Evolutionary conservation across 2,329 filamentous ascomycete genomes (phyloP).

Genomic region (Sporothrix mexicana): DNA sequence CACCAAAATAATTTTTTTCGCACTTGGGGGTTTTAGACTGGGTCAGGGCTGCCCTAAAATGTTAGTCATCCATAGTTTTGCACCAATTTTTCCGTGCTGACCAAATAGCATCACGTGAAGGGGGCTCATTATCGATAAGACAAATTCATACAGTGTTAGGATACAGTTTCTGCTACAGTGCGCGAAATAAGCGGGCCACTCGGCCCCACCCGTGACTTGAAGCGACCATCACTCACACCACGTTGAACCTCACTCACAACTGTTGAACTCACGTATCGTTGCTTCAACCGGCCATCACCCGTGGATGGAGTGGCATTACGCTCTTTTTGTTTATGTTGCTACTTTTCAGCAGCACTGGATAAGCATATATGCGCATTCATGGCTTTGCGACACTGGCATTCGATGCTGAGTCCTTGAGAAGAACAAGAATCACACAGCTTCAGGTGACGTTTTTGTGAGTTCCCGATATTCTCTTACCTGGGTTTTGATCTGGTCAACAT

Average conservation of each 20-base stretch:
- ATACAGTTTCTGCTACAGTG: background rate
- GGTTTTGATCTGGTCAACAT: background rate
- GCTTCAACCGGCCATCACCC: background rate
- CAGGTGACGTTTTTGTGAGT: background rate
- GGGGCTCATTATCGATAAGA: background rate
- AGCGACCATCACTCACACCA: constrained; percentile 11
- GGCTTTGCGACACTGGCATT: too few relatives aligned
- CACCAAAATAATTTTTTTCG: constrained; percentile 38
- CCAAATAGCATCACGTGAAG: background rate
- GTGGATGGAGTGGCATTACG: background rate
- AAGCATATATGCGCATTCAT: too few relatives aligned
- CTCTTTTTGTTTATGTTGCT: background rate
- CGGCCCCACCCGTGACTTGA: background rate
- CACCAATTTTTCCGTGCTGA: constrained; percentile 20
- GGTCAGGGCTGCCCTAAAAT: constrained; percentile 36
- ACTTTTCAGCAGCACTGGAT: too few relatives aligned
- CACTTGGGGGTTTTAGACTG: constrained; percentile 19
- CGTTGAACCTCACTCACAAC: background rate
- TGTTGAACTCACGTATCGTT: background rate
- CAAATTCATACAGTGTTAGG: background rate
- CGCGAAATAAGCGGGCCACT: background rate
- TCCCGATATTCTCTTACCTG: background rate
- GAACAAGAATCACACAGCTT: background rate
- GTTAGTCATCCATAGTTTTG: constrained; percentile 24
- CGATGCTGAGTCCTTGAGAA: too few relatives aligned